Percentiles rank a stretch among this genome's conserved stretches.
These are phyloP conservation scores for Mycosphaerella arachidis DNA, from an alignment of 2,329 filamentous ascomycete genomes.

Conservation along the genomic window DNA sequence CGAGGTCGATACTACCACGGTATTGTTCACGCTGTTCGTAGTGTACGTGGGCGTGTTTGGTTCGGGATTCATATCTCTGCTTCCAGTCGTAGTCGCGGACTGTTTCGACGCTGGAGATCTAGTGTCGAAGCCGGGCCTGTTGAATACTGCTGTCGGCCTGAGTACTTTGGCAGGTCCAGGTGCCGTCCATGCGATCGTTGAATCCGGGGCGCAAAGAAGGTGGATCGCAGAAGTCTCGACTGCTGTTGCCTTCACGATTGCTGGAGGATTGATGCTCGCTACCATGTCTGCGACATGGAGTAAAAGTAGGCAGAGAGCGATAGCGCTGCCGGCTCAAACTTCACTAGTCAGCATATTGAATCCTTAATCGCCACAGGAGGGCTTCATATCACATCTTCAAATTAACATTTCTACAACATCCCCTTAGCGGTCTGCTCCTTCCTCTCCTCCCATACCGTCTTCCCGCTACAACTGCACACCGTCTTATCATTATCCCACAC, in stretches of 20 bases:
- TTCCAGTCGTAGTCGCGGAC: conserved; percentile 7
- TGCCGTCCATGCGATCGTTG: conserved; percentile 5
- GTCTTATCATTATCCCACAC: conserved; percentile 99
- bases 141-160: conserved; percentile 5
- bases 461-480: conserved; percentile 94
- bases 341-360: no score
- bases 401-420: conserved; percentile 61
- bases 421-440: conserved; percentile 83
- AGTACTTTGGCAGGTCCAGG: conserved; percentile 5
- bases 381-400: background rate
- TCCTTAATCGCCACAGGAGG: background rate
- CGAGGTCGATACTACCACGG: background rate
- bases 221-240: conserved; percentile 1
- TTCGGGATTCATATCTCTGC: conserved; percentile 5
- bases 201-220: background rate
- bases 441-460: conserved; percentile 97
- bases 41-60: conserved; percentile 1
- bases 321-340: background rate
- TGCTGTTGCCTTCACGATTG: conserved; percentile 3
- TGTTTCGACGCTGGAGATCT: conserved; percentile 3
- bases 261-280: background rate
- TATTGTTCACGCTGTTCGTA: conserved; percentile 4
- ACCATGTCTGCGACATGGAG: background rate
- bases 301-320: background rate
- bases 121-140: conserved; percentile 4